Evolutionary conservation across 768 basidiomycete genomes (phyloP), one percentile per base, ranked within the genome.

Genomic region (Podaxis sp.): DNA sequence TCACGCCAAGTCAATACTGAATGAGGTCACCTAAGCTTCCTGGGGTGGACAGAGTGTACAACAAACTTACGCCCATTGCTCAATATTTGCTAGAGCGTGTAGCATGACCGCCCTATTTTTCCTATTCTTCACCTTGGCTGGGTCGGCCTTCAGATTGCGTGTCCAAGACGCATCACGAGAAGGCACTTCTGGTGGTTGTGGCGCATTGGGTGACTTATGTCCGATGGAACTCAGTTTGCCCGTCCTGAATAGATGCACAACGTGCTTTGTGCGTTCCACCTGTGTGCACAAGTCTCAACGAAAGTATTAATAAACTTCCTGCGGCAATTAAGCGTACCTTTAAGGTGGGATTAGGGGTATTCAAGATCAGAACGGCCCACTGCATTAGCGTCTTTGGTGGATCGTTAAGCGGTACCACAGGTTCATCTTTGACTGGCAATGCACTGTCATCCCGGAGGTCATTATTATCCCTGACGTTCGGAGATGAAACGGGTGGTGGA

Each of bases 51-150:
- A 19, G 22, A 15, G 17, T n/a, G 4, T 7, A 13, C 19, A 40
- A 17, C 12, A 19, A 54, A 86, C 89, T 82, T 66, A 90, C 83
- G 93, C 93, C 89, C 90, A 94, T 71, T 92, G 91, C 67, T 93
- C 91, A 57, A 94, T 91, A 69, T 92, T 92, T 0, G 91, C 91
- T 1, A 93, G 74, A 1, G 91, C 89, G 72, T 93, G 92, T 7
- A 93, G 73, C 88, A 93, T 91, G 12, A 85, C 83, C 0, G 87
- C 85, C 25, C 87, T 75, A 64, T 83, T 90, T 73, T 85, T 87
- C 50, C 86, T 75, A 62, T 77, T 86, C 49, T 79, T 81, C 15
- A 87, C 78, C 66, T 88, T 86, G 0, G 76, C 80, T 0, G 87
- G 85, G 64, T 85, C 82, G 3, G 89, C 84, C 19, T 50, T 38